phyloP scores from a whole-genome alignment of 1,284 basidiomycete species.

The Microbotryum saponariae region DNA sequence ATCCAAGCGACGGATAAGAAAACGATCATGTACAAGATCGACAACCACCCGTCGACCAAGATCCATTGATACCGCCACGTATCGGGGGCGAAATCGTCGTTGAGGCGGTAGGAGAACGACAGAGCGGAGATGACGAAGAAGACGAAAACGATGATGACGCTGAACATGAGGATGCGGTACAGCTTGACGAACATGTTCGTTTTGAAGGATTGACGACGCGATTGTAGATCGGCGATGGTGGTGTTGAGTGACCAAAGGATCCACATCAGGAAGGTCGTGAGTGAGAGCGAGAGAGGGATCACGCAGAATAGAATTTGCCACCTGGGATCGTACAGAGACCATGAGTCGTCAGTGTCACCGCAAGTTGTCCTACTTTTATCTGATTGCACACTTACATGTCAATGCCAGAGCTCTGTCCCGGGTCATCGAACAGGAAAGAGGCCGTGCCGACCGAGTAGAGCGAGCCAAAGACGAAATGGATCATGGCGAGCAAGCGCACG shows the following conservation, averaged over 20 bases:
- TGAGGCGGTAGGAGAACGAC: conserved; percentile 79
- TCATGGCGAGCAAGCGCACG: conserved; percentile 64
- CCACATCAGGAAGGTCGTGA: conserved; percentile 91
- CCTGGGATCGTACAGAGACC: conserved; percentile 53
- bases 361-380: too few relatives aligned
- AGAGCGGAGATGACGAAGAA: conserved; percentile 88
- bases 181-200: conserved; percentile 50
- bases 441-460: conserved; percentile 83
- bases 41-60: conserved; percentile 88
- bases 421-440: conserved; percentile 45
- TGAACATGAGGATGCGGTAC: conserved; percentile 75
- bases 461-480: conserved; percentile 87
- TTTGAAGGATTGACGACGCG: conserved; percentile 81
- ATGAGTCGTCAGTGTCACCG: too few relatives aligned
- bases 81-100: conserved; percentile 85
- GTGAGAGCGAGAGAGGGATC: conserved; percentile 84
- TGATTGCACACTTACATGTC: too few relatives aligned
- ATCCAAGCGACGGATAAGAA: conserved; percentile 79
- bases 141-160: conserved; percentile 70
- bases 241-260: conserved; percentile 47
- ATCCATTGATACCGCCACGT: conserved; percentile 96
- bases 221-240: conserved; percentile 73
- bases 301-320: conserved; percentile 63
- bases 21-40: conserved; percentile 61
- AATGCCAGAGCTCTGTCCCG: too few relatives aligned